Base-by-base conservation (phyloP, 768 basidiomycete species). In the Leccinum variicolor region DNA sequence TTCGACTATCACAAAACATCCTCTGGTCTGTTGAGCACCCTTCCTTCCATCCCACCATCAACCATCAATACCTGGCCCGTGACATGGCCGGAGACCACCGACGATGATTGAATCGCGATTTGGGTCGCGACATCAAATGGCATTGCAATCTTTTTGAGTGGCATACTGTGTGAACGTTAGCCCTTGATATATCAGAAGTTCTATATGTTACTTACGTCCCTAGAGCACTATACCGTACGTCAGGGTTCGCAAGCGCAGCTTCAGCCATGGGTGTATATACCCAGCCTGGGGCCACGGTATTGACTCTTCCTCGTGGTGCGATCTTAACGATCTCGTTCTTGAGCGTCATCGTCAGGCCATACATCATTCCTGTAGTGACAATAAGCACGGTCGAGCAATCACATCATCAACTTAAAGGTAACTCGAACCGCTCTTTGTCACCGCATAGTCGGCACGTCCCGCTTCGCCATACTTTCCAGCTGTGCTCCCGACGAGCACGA, bases 281-380 rank as follows among this genome's bases (percentile, higher is more conserved):
- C 83, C 83, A 87, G 3, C 86, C 86, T 10, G 87, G 88, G 0
- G 80, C 84, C 17, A 90, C 76, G 46, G 75, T 76, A 56, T 89
- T 89, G 5, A 89, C 86, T 29, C 87, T 76, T 3, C 80, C 89
- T 56, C 72, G 76, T 0, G 87, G 84, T 0, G 87, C 86, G 54
- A 89, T 80, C 69, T 82, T 82, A 39, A 90, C 87, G 52, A 90
- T 89, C 69, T 89, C 88, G 64, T 89, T 90, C 74, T 90, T 90
- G 61, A 89, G 77, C 3, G 82, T 77, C 60, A 84, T 71, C 13
- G 80, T 80, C 26, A 90, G 66, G 4, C 87, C 89, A 61, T 87
- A 86, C 86, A 87, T 87, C 74, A 87, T 77, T 5, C 81, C 86
- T 85, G 25, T 28, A 25, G 39, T n/a, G n/a, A 53, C 10, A 5